phyloP scores from a whole-genome alignment of 164 flowering plant species.

The Buxus sempervirens region DNA sequence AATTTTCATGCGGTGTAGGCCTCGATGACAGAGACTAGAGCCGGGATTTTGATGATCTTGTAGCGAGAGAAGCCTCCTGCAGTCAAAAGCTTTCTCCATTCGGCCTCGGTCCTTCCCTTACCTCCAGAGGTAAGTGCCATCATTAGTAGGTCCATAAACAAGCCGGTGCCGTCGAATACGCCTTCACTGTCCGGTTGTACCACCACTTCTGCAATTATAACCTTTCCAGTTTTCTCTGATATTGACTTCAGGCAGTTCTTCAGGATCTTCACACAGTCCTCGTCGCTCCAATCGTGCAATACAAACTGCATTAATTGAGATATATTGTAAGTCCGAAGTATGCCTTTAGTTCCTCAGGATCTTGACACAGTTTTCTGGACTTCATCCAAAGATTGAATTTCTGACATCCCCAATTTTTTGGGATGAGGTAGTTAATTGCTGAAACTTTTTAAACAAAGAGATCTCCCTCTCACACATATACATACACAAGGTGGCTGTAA shows the following conservation, averaged over 20 bases:
- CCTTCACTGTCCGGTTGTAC: slow-evolving; percentile 20
- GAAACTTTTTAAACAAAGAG: too few species aligned
- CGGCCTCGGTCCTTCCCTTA: slow-evolving; percentile 33
- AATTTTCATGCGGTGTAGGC: slow-evolving; percentile 25
- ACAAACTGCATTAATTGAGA: slow-evolving; percentile 24
- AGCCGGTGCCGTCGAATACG: slow-evolving; percentile 16
- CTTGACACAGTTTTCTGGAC: too few species aligned
- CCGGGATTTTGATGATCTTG: slow-evolving; percentile 28
- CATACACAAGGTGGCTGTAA: too few species aligned
- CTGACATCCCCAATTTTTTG: too few species aligned
- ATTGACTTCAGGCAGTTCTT: slow-evolving; percentile 36
- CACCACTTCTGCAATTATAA: slow-evolving; percentile 35
- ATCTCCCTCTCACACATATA: too few species aligned
- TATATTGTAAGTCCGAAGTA: background rate
- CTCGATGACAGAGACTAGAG: slow-evolving; percentile 33
- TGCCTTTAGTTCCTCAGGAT: too few species aligned
- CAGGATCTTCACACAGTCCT: slow-evolving; percentile 38
- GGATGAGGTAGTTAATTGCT: too few species aligned
- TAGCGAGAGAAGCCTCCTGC: slow-evolving; percentile 35
- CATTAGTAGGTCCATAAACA: slow-evolving; percentile 31
- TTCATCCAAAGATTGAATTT: too few species aligned
- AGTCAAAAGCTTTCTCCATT: slow-evolving; percentile 34
- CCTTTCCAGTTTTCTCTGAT: slow-evolving; percentile 27
- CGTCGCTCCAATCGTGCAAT: slow-evolving; percentile 47
- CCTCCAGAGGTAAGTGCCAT: slow-evolving; percentile 26